Evolutionary conservation across 2,329 filamentous ascomycete genomes (phyloP), one percentile per base, ranked within the genome.

Genomic region (Fusarium robinianum): DNA sequence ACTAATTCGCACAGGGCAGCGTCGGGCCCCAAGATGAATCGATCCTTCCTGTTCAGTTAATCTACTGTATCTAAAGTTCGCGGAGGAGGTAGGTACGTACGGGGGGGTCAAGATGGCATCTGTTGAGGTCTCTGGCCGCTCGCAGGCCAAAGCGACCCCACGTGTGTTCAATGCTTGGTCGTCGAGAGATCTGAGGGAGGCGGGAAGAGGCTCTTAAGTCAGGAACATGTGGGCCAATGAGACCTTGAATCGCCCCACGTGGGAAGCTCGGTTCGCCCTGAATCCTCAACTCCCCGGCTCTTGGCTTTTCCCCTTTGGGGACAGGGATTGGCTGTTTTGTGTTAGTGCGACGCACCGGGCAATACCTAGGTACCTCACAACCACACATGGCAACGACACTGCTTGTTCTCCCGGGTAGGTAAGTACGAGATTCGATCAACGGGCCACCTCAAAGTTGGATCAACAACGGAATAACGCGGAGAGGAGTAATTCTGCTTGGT

Each of bases 131-230:
- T 10, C 9, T 7, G 6, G 23, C 43, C 24, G 23, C n/a, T 51
- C 19, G 32, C 17, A 9, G 26, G 10, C 23, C 37, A 42, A 17
- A 37, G 21, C 14, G 10, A 8, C 7, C 52, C 52, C 53, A 55
- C 53, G 53, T 55, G 53, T 41, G 26, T 39, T 31, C n/a, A n/a
- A 35, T 37, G 9, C 16, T 31, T 46, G 39, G 53, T 50, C 31
- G 49, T 56, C 35, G 43, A 36, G 49, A 21, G 37, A 39, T 40
- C n/a, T n/a, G 10, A 14, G 14, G 17, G 32, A 4, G 14, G 15
- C n/a, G 15, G 15, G 22, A 36, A 11, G 51, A 49, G 35, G 52
- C 38, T 55, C 41, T 50, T 8, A 22, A 0, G 5, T 2, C 35
- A 26, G 17, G 41, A 18, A 22, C 6, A 0, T 3, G 5, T 3